phyloP scores from a whole-genome alignment of 2,329 filamentous ascomycete genomes.

The Xylaria sp. region DNA sequence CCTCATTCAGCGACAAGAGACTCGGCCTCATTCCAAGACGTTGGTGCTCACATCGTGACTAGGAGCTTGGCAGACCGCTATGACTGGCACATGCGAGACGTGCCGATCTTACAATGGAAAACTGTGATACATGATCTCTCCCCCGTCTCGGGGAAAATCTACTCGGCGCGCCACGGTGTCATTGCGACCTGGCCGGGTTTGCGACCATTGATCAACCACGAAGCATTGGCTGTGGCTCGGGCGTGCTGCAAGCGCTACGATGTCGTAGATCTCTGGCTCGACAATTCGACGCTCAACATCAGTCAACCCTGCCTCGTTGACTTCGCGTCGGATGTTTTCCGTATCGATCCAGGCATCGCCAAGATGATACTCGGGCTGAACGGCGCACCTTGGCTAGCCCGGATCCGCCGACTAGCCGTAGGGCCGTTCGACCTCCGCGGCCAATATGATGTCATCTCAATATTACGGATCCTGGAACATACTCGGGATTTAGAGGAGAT shows the following conservation, averaged over 20 bases:
- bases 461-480: conserved; percentile 28
- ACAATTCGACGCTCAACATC: conserved; percentile 31
- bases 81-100: conserved; percentile 25
- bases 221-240: conserved; percentile 29
- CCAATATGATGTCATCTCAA: conserved; percentile 12
- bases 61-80: conserved; percentile 33
- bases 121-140: conserved; percentile 31
- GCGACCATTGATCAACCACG: conserved; percentile 35
- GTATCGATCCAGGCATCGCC: conserved; percentile 31
- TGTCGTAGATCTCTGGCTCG: conserved; percentile 35
- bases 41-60: conserved; percentile 10
- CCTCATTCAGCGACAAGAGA: background rate
- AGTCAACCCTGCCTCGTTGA: conserved; percentile 33
- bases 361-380: conserved; percentile 29
- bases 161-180: conserved; percentile 17
- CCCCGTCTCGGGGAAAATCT: conserved; percentile 27
- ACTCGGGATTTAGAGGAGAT: conserved; percentile 31
- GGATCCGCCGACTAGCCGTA: conserved; percentile 34
- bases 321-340: conserved; percentile 31
- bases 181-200: conserved; percentile 30
- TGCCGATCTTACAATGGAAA: conserved; percentile 28
- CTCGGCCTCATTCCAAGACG: background rate
- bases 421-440: conserved; percentile 24
- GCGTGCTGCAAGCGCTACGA: conserved; percentile 23
- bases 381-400: conserved; percentile 23